A percentile compares a stretch with the other conserved stretches of the same genome.
Conservation (phyloP, 2,329 filamentous ascomycete species). For the Paradendryphiella salina region DNA sequence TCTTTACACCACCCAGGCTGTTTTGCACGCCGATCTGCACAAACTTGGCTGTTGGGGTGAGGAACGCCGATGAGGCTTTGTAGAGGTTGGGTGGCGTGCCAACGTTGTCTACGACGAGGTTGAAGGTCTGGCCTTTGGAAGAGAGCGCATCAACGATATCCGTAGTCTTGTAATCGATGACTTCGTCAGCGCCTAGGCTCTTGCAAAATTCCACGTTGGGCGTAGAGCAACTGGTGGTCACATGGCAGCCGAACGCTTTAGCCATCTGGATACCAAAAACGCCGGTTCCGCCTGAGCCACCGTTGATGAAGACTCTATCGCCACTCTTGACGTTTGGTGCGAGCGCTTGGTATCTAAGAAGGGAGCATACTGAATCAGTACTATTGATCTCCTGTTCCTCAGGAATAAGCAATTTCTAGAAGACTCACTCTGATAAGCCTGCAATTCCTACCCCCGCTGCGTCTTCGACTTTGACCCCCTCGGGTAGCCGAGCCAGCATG, state of each 20-base stretch:
- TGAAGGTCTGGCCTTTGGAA: slow-evolving; percentile 55
- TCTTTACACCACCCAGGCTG: slow-evolving; percentile 29
- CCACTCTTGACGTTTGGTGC: slow-evolving; percentile 45
- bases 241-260: slow-evolving; percentile 62
- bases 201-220: slow-evolving; percentile 61
- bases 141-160: slow-evolving; percentile 55
- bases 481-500: slow-evolving; percentile 30
- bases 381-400: neutral
- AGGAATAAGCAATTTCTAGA: neutral
- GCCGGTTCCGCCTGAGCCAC: slow-evolving; percentile 65
- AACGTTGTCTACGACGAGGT: slow-evolving; percentile 62
- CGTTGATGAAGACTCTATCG: slow-evolving; percentile 65
- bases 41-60: slow-evolving; percentile 56
- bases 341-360: slow-evolving; percentile 37
- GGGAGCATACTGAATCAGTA: neutral
- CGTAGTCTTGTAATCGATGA: slow-evolving; percentile 61
- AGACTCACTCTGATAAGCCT: slow-evolving; percentile 44
- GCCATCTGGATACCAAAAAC: slow-evolving; percentile 66
- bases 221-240: slow-evolving; percentile 62
- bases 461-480: slow-evolving; percentile 37
- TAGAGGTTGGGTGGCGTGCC: slow-evolving; percentile 58
- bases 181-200: slow-evolving; percentile 64
- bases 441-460: slow-evolving; percentile 45
- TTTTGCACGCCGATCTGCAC: slow-evolving; percentile 36
- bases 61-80: slow-evolving; percentile 56